phyloP scores from a whole-genome alignment of 805 yeast species.

The Teunomyces barrocoloradensis region DNA sequence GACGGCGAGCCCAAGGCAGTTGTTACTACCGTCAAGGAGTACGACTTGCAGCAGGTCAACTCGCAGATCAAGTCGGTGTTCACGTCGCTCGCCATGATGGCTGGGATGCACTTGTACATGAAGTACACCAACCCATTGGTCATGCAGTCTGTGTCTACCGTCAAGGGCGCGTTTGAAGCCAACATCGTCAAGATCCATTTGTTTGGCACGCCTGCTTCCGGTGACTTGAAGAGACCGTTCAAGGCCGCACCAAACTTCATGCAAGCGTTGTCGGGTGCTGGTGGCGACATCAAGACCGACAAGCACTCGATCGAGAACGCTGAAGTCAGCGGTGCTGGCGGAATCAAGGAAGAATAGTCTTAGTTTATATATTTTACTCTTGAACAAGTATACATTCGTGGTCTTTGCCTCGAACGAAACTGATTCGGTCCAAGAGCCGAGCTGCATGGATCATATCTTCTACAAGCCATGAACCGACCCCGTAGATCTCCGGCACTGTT shows the following conservation, averaged over 20 bases:
- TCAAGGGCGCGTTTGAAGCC: conserved; percentile 86
- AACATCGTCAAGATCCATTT: conserved; percentile 90
- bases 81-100: conserved; percentile 95
- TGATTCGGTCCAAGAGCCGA: conserved; percentile 48
- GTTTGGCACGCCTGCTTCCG: conserved; percentile 76
- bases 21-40: conserved; percentile 91
- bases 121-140: conserved; percentile 95
- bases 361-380: not conserved
- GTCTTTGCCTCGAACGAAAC: conserved; percentile 46
- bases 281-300: conserved; percentile 66
- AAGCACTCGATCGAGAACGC: conserved; percentile 83
- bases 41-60: conserved; percentile 86
- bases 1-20: conserved; percentile 70
- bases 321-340: conserved; percentile 82
- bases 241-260: conserved; percentile 61
- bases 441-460: conserved; percentile 50
- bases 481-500: conserved; percentile 58
- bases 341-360: conserved; percentile 77
- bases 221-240: conserved; percentile 96
- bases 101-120: conserved; percentile 96
- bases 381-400: conserved; percentile 41
- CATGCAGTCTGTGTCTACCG: conserved; percentile 88
- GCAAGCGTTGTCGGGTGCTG: conserved; percentile 62
- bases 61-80: conserved; percentile 75
- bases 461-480: conserved; percentile 48